Percentiles rank a stretch among this genome's conserved stretches.
Conservation (phyloP, 2,329 filamentous ascomycete species). For the Xylariaceae sp. region DNA sequence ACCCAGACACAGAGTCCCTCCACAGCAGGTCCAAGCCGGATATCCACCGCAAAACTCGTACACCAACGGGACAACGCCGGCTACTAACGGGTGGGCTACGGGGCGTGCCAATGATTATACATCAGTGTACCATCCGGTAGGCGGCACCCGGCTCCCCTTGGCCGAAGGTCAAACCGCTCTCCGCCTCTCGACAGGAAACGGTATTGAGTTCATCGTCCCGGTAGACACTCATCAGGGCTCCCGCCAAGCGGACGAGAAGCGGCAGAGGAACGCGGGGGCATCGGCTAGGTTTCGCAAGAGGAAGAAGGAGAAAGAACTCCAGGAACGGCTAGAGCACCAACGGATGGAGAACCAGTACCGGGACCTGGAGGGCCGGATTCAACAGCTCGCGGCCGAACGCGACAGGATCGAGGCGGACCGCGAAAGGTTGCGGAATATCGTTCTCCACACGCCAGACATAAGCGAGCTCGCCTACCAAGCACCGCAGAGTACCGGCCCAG, state of each 20-base stretch:
- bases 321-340: conserved; percentile 62
- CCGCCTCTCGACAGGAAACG: conserved; percentile 30
- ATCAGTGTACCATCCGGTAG: conserved; percentile 12
- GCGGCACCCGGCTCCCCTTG: conserved; percentile 20
- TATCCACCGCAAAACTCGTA: conserved; percentile 17
- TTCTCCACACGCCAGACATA: conserved; percentile 54
- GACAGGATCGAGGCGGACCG: conserved; percentile 71
- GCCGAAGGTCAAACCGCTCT: conserved; percentile 27
- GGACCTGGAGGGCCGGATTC: conserved; percentile 52
- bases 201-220: conserved; percentile 51
- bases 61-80: conserved; percentile 13
- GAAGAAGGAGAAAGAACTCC: conserved; percentile 72
- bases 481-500: conserved; percentile 50
- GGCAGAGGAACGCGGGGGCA: conserved; percentile 77
- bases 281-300: conserved; percentile 77
- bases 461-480: conserved; percentile 46
- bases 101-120: no score
- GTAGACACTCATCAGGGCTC: conserved; percentile 80
- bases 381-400: conserved; percentile 54
- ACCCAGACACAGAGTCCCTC: no score
- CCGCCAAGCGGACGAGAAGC: conserved; percentile 76
- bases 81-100: no score
- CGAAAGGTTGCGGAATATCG: conserved; percentile 63
- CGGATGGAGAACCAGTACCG: conserved; percentile 63
- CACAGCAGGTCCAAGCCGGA: no score